Evolutionary conservation across 371 early-diverging fungal species (phyloP).

Genomic region (Mortierella sp.): DNA sequence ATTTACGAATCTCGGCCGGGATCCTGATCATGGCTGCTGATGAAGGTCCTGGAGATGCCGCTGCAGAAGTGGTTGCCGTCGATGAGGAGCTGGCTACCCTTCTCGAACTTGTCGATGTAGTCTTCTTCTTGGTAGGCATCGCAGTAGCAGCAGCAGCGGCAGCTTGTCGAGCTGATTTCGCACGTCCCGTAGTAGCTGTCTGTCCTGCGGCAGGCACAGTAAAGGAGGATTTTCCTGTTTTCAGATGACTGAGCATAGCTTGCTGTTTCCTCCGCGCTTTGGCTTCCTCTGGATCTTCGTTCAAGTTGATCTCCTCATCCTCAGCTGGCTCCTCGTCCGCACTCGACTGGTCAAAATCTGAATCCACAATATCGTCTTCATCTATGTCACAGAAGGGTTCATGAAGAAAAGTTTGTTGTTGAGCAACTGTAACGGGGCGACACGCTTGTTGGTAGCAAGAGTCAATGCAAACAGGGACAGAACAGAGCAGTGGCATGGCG

Average conservation of each 20-base stretch:
- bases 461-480: background rate
- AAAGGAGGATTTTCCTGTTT: slow-evolving; percentile 53
- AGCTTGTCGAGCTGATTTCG: slow-evolving; percentile 19
- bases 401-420: background rate
- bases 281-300: slow-evolving; percentile 62
- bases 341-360: slow-evolving; percentile 74
- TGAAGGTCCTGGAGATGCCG: slow-evolving; percentile 28
- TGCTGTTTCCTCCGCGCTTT: slow-evolving; percentile 51
- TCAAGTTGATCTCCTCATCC: slow-evolving; percentile 64
- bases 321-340: slow-evolving; percentile 72
- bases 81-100: slow-evolving; percentile 13
- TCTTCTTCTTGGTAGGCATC: slow-evolving; percentile 1
- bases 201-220: slow-evolving; percentile 24
- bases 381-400: slow-evolving; percentile 23
- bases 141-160: slow-evolving; percentile 22
- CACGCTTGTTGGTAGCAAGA: background rate
- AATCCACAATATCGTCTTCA: slow-evolving; percentile 72
- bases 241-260: slow-evolving; percentile 45
- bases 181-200: slow-evolving; percentile 6
- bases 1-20: slow-evolving; percentile 64
- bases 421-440: background rate
- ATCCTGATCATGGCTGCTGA: slow-evolving; percentile 31
- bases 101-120: slow-evolving; percentile 10
- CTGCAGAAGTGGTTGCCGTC: slow-evolving; percentile 22
- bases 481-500: background rate